Base-by-base conservation (phyloP, 768 basidiomycete species). In the Naganishia antarctica region DNA sequence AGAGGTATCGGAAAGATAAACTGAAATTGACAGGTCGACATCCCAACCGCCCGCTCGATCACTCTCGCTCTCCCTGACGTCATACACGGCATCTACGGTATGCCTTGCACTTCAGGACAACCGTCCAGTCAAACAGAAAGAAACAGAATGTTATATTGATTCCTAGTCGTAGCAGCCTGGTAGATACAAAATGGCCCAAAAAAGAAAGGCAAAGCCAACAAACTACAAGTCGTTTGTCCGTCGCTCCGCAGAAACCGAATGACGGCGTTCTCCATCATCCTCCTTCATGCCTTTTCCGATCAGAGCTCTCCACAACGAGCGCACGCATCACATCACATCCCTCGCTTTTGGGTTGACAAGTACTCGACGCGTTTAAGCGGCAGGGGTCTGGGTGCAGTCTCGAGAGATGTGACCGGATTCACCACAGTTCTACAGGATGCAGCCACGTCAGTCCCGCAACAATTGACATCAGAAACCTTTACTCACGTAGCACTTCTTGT, bases 361-460 rank as follows among this genome's bases (percentile, higher is more conserved):
- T n/a, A n/a, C n/a, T n/a, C n/a, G n/a, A n/a, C n/a, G n/a, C n/a
- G 40, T 57, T 57, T 58, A 45, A 41, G 60, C 41, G 34, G 60
- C 46, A 48, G 47, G 48, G 50, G 63, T 57, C 46, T 57, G 40
- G 45, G 76, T 73, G 72, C 78, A 78, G 62, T 73, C 75, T 63
- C 72, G 68, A 67, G 76, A 74, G 70, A 79, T 74, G 73, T 79
- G 78, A 46, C 78, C 78, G 53, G 73, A 69, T 69, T 78, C 70
- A 51, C 74, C 74, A 68, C 78, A 79, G 76, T 79, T 77, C 75
- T 76, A 61, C 29, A 25, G 6, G 26, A 25, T 13, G 40, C 18
- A 45, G 26, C 16, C 16, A 21, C 1, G 16, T 62, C 34, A 62
- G 61, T n/a, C 29, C 46, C 13, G 16, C 12, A 3, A 25, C 37